Percentiles rank a stretch among this genome's conserved stretches.
These are phyloP conservation scores for Trichosporon ovoides DNA, from an alignment of 1,284 basidiomycete genomes.

Conservation along the genomic window DNA sequence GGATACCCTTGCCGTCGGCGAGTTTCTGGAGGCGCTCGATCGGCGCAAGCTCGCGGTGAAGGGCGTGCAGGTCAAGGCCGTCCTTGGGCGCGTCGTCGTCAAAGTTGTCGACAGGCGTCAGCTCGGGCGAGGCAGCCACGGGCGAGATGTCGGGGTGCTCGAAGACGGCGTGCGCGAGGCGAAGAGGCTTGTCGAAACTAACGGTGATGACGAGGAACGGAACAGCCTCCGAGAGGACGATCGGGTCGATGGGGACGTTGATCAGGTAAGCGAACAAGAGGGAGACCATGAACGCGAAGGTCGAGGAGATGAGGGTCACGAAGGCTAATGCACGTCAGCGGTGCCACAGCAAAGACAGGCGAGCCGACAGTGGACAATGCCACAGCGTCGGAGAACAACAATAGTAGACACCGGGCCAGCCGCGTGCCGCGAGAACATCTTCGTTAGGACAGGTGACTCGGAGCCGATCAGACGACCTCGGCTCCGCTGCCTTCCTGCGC, in stretches of 20 bases:
- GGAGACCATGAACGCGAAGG: conserved; percentile 80
- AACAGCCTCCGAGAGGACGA: conserved; percentile 87
- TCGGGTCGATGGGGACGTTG: conserved; percentile 78
- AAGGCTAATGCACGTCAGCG: conserved; percentile 52
- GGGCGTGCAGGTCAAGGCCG: conserved; percentile 40
- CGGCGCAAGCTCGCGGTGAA: conserved; percentile 47
- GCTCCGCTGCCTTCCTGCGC: not conserved
- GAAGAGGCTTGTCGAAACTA: conserved; percentile 95
- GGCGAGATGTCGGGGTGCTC: conserved; percentile 68
- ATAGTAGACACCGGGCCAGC: conserved; percentile 9
- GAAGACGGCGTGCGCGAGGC: conserved; percentile 85
- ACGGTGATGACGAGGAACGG: conserved; percentile 97
- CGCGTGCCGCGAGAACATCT: not conserved
- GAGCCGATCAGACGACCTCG: not conserved
- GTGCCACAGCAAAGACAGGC: not conserved
- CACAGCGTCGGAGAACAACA: not conserved
- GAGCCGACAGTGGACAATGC: not conserved
- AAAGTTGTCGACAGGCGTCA: conserved; percentile 28
- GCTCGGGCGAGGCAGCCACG: conserved; percentile 50
- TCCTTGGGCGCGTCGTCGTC: conserved; percentile 23
- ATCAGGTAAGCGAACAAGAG: conserved; percentile 78
- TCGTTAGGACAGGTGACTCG: not conserved
- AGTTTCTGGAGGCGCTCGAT: conserved; percentile 46
- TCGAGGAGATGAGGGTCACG: conserved; percentile 76
- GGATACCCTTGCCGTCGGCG: conserved; percentile 48